Percentiles rank a stretch among this genome's conserved stretches.
These are phyloP conservation scores for Ciborinia camelliae DNA, from an alignment of 2,329 filamentous ascomycete genomes.

Conservation along the genomic window DNA sequence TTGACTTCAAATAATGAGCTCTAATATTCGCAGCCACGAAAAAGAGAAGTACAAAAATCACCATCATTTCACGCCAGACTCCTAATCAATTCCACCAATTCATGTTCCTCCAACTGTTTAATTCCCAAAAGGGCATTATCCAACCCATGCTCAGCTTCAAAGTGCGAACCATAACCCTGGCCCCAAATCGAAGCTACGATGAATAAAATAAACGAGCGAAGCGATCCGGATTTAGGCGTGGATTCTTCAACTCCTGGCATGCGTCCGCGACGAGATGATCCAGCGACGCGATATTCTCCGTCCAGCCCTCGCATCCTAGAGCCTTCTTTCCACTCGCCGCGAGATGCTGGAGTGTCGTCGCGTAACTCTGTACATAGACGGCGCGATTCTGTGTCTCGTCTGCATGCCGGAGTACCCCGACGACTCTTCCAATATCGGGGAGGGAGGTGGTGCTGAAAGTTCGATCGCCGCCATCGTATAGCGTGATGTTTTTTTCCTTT, in stretches of 20 bases:
- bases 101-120: constrained; percentile 60
- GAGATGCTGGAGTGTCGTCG: constrained; percentile 25
- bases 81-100: constrained; percentile 35
- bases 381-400: constrained; percentile 30
- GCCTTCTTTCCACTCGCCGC: constrained; percentile 25
- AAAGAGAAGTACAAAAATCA: no score
- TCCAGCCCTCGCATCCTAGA: constrained; percentile 23
- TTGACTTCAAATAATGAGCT: not conserved
- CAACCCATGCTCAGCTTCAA: constrained; percentile 38
- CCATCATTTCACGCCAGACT: not conserved
- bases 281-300: constrained; percentile 21
- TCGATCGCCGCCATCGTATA: constrained; percentile 50
- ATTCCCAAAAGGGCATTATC: constrained; percentile 60
- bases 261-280: constrained; percentile 22
- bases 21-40: no score
- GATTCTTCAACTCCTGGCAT: constrained; percentile 27
- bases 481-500: constrained; percentile 31
- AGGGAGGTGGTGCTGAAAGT: constrained; percentile 32
- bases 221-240: constrained; percentile 22
- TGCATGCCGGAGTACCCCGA: constrained; percentile 38
- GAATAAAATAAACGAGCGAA: constrained; percentile 22
- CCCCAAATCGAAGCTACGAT: constrained; percentile 37
- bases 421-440: constrained; percentile 36
- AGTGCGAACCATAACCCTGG: constrained; percentile 33
- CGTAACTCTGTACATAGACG: constrained; percentile 26